Base-by-base conservation (phyloP, 495 filamentous ascomycete species). In the Aspergillus incahuasiensis region DNA sequence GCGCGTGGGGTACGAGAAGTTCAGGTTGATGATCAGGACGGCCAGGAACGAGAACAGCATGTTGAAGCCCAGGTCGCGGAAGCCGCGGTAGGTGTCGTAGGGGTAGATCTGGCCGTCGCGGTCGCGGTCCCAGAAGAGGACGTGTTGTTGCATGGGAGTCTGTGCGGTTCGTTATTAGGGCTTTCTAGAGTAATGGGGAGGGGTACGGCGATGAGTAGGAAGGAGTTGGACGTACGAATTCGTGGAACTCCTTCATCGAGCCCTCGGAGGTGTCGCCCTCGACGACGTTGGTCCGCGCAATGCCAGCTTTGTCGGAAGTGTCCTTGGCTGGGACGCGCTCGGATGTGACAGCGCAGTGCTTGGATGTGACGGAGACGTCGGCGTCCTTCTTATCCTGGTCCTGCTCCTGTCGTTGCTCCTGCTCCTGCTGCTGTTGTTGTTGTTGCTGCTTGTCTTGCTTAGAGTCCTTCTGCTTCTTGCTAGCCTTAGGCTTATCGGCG, bases 81-180 rank as follows among this genome's bases (percentile, higher is more conserved):
- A 83, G 7, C 81, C 80, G 12, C n/a, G 46, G 68, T 73, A 83
- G 4, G 76, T 81, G 52, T 84, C 79, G 39, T 56, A 61, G 0
- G 81, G 80, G 62, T 64, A 79, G 61, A 84, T 81, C 11, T 76
- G 64, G 25, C 74, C 74, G 62, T 85, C 81, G 21, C 56, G 48
- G 59, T 82, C 75, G 21, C 60, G 57, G 59, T 82, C 80, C 67
- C 72, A 84, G 68, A 81, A 83, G 51, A 70, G 65, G 55, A 75
- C 62, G 63, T 83, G 81, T 59, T 81, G 80, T 60, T 81, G 79
- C 5, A 82, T 68, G 16, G 77, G 74, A 2, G 71, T 61, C 57
- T 60, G 47, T 18, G 32, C 5, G 34, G 9, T 19, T 8, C 1
- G 34, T 39, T 34, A 16, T 12, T 13, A n/a, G 20, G 13, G 30